Percentiles rank a stretch among this genome's conserved stretches.
phyloP scores from a whole-genome alignment of 768 basidiomycete genomes.

The Lentinus tigrinus region DNA sequence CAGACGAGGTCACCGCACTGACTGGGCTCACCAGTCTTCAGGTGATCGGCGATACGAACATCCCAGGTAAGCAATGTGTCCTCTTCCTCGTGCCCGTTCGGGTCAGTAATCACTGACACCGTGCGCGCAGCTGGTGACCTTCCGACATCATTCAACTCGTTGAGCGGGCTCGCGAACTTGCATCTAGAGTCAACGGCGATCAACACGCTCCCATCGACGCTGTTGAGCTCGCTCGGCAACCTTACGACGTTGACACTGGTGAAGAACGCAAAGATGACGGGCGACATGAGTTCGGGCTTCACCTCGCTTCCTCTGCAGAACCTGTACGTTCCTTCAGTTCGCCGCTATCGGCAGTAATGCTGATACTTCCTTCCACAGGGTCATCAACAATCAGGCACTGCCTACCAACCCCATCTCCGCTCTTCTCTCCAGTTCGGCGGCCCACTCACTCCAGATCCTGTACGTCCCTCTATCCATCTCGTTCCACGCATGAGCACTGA shows the following conservation, averaged over 20 bases:
- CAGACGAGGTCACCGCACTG: constrained; percentile 40
- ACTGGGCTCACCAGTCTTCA: constrained; percentile 37
- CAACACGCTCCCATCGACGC: constrained; percentile 31
- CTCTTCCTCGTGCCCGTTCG: too few species aligned
- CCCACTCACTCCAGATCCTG: constrained; percentile 37
- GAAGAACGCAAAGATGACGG: constrained; percentile 40
- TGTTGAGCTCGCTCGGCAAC: constrained; percentile 34
- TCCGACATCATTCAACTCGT: constrained; percentile 36
- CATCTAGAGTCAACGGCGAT: constrained; percentile 42
- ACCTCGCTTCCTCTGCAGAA: constrained; percentile 34
- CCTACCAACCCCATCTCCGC: constrained; percentile 31
- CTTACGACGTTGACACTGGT: constrained; percentile 38
- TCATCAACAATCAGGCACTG: constrained; percentile 37
- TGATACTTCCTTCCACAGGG: constrained; percentile 19
- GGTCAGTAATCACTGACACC: background rate
- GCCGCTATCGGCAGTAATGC: background rate
- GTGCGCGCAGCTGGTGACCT: constrained; percentile 38
- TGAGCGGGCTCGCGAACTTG: constrained; percentile 39
- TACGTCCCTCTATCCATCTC: constrained; percentile 19
- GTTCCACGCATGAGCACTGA: background rate
- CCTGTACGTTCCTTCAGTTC: constrained; percentile 32
- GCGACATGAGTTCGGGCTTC: constrained; percentile 36
- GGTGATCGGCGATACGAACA: constrained; percentile 39
- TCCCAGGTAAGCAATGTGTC: constrained; percentile 37
- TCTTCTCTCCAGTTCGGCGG: constrained; percentile 31